Conservation (phyloP, 192 early-diverging fungal genomes). For the Coemansia sp. region DNA sequence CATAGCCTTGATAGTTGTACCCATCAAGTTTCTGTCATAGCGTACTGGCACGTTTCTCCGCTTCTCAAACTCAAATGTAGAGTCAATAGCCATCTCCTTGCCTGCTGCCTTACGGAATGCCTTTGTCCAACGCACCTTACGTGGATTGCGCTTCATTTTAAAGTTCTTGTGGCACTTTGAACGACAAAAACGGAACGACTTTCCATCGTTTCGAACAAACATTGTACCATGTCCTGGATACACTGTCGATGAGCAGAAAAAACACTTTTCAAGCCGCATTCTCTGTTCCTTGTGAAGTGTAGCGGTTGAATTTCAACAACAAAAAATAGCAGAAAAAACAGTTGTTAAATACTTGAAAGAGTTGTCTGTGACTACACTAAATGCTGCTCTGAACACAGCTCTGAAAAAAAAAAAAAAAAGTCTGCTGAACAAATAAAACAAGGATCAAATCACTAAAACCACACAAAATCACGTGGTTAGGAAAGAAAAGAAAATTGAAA, state of each 20-base stretch:
- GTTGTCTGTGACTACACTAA: not conserved
- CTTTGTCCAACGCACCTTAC: constrained; percentile 99
- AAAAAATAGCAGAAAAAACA: not conserved
- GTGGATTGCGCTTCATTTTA: constrained; percentile 99
- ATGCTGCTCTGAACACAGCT: not conserved
- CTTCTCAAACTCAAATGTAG: constrained; percentile 98
- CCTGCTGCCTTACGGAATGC: constrained; percentile 97
- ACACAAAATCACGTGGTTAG: not conserved
- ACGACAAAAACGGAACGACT: constrained; percentile 93
- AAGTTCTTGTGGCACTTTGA: constrained; percentile 99
- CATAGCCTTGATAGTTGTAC: constrained; percentile 97
- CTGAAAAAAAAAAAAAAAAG: constrained; percentile 8
- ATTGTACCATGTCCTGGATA: constrained; percentile 98
- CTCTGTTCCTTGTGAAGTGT: not conserved
- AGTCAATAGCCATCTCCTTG: constrained; percentile 99
- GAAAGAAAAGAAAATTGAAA: not conserved
- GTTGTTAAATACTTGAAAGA: not conserved
- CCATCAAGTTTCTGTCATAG: constrained; percentile 96
- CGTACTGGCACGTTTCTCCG: constrained; percentile 96
- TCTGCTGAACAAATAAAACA: not conserved
- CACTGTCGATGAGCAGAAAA: constrained; percentile 94
- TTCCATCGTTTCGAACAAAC: constrained; percentile 98
- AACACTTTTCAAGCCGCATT: constrained; percentile 99
- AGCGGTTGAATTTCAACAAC: not conserved
- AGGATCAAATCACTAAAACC: constrained; percentile 9